Conservation (phyloP, 2,329 filamentous ascomycete species). For the Colletotrichum sp. region DNA sequence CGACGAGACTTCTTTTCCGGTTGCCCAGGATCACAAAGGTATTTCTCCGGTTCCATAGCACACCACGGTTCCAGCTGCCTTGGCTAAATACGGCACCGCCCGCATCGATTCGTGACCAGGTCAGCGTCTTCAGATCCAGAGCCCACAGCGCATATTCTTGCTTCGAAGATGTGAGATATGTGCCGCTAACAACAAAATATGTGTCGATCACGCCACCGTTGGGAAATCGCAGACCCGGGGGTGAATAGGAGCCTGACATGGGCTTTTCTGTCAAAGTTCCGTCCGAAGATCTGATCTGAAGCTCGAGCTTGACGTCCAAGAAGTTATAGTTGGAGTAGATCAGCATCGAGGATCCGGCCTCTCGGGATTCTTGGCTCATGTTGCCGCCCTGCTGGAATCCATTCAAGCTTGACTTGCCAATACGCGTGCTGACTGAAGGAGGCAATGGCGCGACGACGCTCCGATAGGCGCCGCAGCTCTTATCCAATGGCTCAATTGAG, state of each 20-base stretch:
- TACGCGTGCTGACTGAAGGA: slow-evolving; percentile 66
- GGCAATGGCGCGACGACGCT: slow-evolving; percentile 90
- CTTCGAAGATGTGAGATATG: slow-evolving; percentile 96
- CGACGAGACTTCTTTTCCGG: slow-evolving; percentile 89
- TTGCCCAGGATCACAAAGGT: slow-evolving; percentile 96
- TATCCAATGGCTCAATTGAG: slow-evolving; percentile 82
- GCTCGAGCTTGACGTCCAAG: slow-evolving; percentile 91
- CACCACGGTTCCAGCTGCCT: slow-evolving; percentile 95
- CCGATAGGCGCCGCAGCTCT: slow-evolving; percentile 94
- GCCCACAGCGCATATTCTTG: slow-evolving; percentile 99
- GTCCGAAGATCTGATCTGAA: slow-evolving; percentile 86
- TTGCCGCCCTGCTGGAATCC: slow-evolving; percentile 47
- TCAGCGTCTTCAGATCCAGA: slow-evolving; percentile 83
- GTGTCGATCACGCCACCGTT: slow-evolving; percentile 96
- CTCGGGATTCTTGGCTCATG: slow-evolving; percentile 60
- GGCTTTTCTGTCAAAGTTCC: slow-evolving; percentile 84
- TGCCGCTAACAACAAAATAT: slow-evolving; percentile 96
- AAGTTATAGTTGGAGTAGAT: slow-evolving; percentile 99
- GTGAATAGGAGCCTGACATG: slow-evolving; percentile 87
- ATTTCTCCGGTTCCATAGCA: slow-evolving; percentile 92
- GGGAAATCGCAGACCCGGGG: slow-evolving; percentile 91
- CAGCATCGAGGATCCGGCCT: slow-evolving; percentile 77
- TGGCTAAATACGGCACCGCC: slow-evolving; percentile 94
- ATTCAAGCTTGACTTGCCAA: slow-evolving; percentile 64
- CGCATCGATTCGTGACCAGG: slow-evolving; percentile 95